A percentile compares a stretch with the other conserved stretches of the same genome.
Evolutionary conservation across 75 land plant species (phyloP).

Genomic region (Chamaecyparis obtusa): DNA sequence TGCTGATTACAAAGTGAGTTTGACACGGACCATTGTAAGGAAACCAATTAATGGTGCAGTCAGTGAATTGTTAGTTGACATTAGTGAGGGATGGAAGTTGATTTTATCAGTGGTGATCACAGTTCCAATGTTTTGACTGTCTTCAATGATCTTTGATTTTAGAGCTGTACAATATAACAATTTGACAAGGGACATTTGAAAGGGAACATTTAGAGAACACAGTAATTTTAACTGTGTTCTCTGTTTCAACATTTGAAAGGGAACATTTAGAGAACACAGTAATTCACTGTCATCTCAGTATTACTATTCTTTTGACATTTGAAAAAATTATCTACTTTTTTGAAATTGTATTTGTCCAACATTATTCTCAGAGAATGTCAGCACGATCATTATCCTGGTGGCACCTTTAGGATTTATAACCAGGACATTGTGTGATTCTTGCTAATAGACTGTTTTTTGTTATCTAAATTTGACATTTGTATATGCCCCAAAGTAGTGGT

Average conservation of each 20-base stretch:
- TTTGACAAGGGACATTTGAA: neutral
- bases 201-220: neutral
- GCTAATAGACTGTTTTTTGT: neutral
- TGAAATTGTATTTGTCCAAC: neutral
- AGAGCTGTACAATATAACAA: neutral
- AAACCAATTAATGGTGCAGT: neutral
- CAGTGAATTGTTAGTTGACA: neutral
- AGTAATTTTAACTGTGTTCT: neutral
- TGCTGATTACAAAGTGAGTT: neutral
- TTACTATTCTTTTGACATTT: neutral
- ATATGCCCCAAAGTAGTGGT: neutral
- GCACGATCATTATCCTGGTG: neutral
- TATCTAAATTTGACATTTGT: neutral
- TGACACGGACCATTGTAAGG: neutral
- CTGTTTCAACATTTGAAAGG: neutral
- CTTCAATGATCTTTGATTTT: neutral
- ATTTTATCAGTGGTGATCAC: neutral
- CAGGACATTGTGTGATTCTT: conserved; percentile 1
- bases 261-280: too few relatives aligned
- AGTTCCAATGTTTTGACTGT: neutral
- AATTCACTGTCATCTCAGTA: neutral
- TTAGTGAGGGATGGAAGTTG: neutral
- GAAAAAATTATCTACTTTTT: neutral
- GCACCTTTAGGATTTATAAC: neutral
- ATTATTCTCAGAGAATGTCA: neutral